phyloP scores from a whole-genome alignment of 805 yeast genomes.

The Wickerhamiella sergipiensis region DNA sequence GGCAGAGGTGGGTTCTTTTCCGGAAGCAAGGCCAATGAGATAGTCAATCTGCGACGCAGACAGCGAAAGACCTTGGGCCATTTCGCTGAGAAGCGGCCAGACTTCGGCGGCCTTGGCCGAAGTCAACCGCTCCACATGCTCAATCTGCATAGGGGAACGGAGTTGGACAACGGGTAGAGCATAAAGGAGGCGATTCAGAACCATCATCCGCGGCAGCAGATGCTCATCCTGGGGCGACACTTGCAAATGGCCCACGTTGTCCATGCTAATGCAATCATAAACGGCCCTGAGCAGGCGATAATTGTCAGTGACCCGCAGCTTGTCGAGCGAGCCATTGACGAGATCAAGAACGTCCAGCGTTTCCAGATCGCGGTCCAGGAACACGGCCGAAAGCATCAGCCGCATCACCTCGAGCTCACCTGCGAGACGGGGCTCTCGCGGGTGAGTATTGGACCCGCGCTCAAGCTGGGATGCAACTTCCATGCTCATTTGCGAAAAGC shows the following conservation, averaged over 20 bases:
- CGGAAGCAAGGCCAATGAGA: not conserved
- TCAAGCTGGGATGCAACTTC: slow-evolving; percentile 7
- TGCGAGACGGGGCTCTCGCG: slow-evolving; percentile 11
- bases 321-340: slow-evolving; percentile 17
- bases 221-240: slow-evolving; percentile 12
- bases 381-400: slow-evolving; percentile 17
- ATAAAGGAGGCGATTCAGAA: slow-evolving; percentile 10
- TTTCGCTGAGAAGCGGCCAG: slow-evolving; percentile 3
- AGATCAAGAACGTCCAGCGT: slow-evolving; percentile 11
- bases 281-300: slow-evolving; percentile 20
- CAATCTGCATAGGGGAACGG: slow-evolving; percentile 1
- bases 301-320: slow-evolving; percentile 23
- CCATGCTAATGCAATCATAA: slow-evolving; percentile 9
- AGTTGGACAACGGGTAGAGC: slow-evolving; percentile 1
- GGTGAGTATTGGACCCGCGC: not conserved
- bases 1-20: not conserved
- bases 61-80: slow-evolving; percentile 1
- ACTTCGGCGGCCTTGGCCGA: not conserved
- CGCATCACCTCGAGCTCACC: slow-evolving; percentile 24
- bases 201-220: slow-evolving; percentile 5
- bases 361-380: slow-evolving; percentile 9
- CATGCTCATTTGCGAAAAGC: slow-evolving; percentile 13
- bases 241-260: slow-evolving; percentile 10
- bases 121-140: not conserved
- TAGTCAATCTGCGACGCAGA: slow-evolving; percentile 1